A percentile compares a stretch with the other conserved stretches of the same genome.
phyloP scores from a whole-genome alignment of 495 filamentous ascomycete genomes.

The Xylaria cubensis region DNA sequence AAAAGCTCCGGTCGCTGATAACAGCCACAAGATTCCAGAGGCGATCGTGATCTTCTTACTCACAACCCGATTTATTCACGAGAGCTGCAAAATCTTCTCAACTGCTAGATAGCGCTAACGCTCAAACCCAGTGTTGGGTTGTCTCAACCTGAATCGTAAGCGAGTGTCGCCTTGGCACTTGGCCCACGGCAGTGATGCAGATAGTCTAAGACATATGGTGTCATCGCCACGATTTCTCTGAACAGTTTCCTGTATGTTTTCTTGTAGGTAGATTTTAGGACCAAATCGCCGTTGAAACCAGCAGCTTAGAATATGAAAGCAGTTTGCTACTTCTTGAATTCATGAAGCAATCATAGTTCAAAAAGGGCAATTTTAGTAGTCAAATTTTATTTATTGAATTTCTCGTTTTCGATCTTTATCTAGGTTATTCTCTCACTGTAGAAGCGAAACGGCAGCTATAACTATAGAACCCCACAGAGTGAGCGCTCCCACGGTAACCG shows the following conservation, averaged over 20 bases:
- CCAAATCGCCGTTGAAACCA: too few relatives aligned
- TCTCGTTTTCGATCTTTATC: neutral
- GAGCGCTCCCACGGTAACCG: neutral
- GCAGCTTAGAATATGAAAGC: too few relatives aligned
- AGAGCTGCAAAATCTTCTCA: neutral
- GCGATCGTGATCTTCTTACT: neutral
- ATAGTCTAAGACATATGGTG: too few relatives aligned
- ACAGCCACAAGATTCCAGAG: neutral
- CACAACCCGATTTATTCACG: neutral
- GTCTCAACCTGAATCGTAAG: too few relatives aligned
- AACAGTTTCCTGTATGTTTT: too few relatives aligned
- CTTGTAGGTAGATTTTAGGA: too few relatives aligned
- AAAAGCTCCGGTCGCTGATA: neutral
- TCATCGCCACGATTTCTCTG: too few relatives aligned
- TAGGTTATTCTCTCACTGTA: neutral
- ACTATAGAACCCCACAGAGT: conserved; percentile 28
- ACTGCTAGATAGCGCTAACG: neutral
- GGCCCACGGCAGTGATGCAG: too few relatives aligned
- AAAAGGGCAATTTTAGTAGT: neutral
- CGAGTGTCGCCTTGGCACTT: too few relatives aligned
- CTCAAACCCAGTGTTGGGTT: too few relatives aligned
- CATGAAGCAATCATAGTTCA: neutral
- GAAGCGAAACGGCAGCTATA: conserved; percentile 7
- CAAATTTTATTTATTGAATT: neutral
- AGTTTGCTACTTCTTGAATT: too few relatives aligned